Conservation (phyloP, 2,329 filamentous ascomycete species). For the Penicillium oxalicum region DNA sequence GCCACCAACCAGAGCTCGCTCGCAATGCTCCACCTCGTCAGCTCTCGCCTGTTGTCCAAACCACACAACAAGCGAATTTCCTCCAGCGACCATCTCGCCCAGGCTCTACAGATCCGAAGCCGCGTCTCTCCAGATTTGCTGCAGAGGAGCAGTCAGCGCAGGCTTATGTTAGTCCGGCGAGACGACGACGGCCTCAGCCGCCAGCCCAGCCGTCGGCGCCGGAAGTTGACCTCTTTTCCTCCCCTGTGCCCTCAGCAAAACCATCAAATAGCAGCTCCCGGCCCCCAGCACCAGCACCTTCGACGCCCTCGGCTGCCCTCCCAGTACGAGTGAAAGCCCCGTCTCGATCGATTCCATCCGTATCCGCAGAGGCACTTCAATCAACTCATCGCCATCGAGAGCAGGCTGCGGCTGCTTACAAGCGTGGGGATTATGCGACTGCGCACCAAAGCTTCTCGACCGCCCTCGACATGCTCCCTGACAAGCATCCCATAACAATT, state of each 20-base stretch:
- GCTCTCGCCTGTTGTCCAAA: conserved; percentile 20
- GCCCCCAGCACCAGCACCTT: conserved; percentile 31
- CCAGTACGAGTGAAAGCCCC: conserved; percentile 44
- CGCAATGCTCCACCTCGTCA: conserved; percentile 19
- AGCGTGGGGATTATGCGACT: conserved; percentile 83
- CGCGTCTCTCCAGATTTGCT: conserved; percentile 64
- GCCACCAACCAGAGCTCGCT: conserved; percentile 11
- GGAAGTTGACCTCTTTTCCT: conserved; percentile 61
- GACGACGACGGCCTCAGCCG: conserved; percentile 59
- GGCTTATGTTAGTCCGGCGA: conserved; percentile 79
- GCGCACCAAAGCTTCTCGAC: conserved; percentile 78
- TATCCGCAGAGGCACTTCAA: conserved; percentile 64
- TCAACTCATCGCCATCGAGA: conserved; percentile 72
- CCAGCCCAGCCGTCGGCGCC: conserved; percentile 40
- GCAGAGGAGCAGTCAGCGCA: conserved; percentile 75
- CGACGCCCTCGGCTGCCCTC: conserved; percentile 42
- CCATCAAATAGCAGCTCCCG: conserved; percentile 30
- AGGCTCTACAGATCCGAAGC: conserved; percentile 47
- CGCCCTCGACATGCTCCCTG: conserved; percentile 68
- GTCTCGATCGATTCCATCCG: conserved; percentile 51
- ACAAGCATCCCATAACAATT: conserved; percentile 74
- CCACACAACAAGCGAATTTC: conserved; percentile 41
- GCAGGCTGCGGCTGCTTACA: conserved; percentile 82
- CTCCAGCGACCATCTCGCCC: conserved; percentile 48
- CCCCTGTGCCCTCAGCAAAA: conserved; percentile 25